phyloP scores from a whole-genome alignment of 345 rosid genomes.

The Aquilaria malaccensis region DNA sequence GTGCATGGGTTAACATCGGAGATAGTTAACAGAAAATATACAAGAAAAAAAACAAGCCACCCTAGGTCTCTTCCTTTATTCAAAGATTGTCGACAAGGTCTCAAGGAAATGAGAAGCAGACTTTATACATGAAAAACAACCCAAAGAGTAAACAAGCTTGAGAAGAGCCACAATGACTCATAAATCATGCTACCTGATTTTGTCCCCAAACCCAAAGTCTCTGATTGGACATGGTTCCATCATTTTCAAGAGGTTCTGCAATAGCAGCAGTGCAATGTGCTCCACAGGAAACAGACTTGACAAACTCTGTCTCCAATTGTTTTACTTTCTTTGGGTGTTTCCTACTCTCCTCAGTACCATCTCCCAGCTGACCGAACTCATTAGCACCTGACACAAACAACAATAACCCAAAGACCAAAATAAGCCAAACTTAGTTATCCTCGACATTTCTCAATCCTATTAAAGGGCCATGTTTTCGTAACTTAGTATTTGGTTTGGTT shows the following conservation, averaged over 20 bases:
- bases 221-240: slow-evolving; percentile 51
- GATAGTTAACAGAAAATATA: slow-evolving; percentile 3
- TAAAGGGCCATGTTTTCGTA: too few relatives aligned
- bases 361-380: slow-evolving; percentile 97
- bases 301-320: slow-evolving; percentile 75
- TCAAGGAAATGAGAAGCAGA: background rate
- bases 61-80: too few relatives aligned
- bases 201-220: slow-evolving; percentile 99
- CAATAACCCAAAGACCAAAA: background rate
- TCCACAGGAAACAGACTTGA: slow-evolving; percentile 89
- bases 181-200: slow-evolving; percentile 56
- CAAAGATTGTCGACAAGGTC: too few relatives aligned
- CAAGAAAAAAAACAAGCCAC: slow-evolving; percentile 6
- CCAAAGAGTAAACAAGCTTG: too few relatives aligned
- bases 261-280: slow-evolving; percentile 90
- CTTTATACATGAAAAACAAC: too few relatives aligned
- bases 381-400: slow-evolving; percentile 52
- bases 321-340: slow-evolving; percentile 76
- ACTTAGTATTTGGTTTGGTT: too few relatives aligned
- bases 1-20: background rate
- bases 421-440: background rate
- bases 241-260: slow-evolving; percentile 72
- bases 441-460: too few relatives aligned
- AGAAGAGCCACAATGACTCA: too few relatives aligned
- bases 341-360: slow-evolving; percentile 84